Conservation (phyloP, 331 rosid species). For the Quercus lobata region DNA sequence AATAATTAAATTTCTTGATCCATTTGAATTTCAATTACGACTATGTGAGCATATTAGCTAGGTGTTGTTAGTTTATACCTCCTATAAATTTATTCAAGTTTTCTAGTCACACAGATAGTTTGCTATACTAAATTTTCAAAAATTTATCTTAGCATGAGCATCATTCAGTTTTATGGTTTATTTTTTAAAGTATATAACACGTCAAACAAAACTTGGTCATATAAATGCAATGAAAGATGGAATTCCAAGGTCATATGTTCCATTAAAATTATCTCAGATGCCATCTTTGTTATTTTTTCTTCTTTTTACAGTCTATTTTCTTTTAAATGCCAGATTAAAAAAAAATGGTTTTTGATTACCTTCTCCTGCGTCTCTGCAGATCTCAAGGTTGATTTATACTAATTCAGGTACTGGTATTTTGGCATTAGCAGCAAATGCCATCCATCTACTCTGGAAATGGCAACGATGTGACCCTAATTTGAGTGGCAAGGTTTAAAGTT, state of each 20-base stretch:
- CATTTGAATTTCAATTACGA: background rate
- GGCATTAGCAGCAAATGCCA: constrained; percentile 15
- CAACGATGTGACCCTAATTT: background rate
- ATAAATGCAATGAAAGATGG: background rate
- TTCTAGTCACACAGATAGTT: background rate
- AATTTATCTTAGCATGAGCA: background rate
- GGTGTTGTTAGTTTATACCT: background rate
- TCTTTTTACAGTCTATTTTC: background rate
- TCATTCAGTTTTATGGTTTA: background rate
- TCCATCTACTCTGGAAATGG: constrained; percentile 27
- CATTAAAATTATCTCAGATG: background rate
- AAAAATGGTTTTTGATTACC: background rate
- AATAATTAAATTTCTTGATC: no score
- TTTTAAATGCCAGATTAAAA: no score
- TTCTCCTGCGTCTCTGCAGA: constrained; percentile 9
- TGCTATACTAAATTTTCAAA: background rate
- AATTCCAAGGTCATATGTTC: background rate
- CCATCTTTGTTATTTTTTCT: background rate
- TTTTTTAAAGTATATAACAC: background rate
- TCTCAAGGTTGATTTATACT: constrained; percentile 21
- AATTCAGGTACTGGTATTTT: constrained; percentile 13
- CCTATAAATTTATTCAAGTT: background rate
- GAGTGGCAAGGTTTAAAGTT: constrained; percentile 20
- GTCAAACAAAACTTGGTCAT: background rate
- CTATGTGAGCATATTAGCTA: background rate